A percentile compares a stretch with the other conserved stretches of the same genome.
These are phyloP conservation scores for Ogataea paraovalis DNA, from an alignment of 805 yeast species.

Conservation along the genomic window DNA sequence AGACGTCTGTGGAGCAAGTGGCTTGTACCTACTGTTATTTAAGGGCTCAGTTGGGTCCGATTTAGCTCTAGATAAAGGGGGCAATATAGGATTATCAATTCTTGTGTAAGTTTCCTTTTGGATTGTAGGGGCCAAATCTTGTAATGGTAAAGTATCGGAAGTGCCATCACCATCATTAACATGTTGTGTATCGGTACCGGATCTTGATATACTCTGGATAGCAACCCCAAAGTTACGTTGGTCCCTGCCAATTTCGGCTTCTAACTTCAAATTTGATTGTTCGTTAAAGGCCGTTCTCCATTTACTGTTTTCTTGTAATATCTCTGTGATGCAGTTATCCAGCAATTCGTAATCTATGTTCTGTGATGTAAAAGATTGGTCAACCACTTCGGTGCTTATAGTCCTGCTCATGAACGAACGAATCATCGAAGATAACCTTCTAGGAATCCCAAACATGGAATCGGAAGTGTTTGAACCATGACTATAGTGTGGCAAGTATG, in stretches of 20 bases:
- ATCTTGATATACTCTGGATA: neutral
- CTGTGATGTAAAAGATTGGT: neutral
- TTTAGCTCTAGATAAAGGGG: neutral
- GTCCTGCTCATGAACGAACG: neutral
- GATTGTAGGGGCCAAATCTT: neutral
- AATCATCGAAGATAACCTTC: neutral
- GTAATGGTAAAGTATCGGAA: neutral
- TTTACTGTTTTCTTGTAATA: conserved; percentile 1
- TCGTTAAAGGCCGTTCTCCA: conserved; percentile 3
- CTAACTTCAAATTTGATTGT: neutral
- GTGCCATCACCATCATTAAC: neutral
- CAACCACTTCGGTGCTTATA: neutral
- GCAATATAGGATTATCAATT: neutral
- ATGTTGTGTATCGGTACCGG: neutral
- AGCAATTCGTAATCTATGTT: conserved; percentile 4
- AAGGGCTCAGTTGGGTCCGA: neutral
- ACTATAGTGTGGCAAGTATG: neutral
- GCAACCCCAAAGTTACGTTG: neutral
- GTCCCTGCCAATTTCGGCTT: neutral
- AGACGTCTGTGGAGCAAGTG: neutral
- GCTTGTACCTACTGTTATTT: neutral
- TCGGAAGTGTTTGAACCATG: neutral
- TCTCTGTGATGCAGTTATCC: conserved; percentile 3
- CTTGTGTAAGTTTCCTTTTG: neutral
- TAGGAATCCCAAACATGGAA: neutral